Conservation (phyloP, 148 eudicot genomes). For the Rhododendron williamsianum region DNA sequence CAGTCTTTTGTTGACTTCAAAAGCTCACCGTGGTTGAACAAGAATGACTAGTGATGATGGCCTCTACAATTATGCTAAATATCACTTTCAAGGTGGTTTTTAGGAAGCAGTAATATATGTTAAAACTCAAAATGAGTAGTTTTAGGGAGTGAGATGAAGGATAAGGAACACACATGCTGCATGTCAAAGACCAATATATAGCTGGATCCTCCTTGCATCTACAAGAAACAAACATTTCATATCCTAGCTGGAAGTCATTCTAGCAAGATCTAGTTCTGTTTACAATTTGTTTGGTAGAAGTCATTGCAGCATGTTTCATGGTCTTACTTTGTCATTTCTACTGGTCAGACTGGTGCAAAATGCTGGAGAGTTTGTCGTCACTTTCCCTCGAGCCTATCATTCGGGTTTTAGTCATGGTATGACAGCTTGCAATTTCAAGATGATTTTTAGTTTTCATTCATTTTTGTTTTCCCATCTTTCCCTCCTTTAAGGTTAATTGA, state of each 20-base stretch:
- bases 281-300: neutral
- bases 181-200: neutral
- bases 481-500: neutral
- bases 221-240: neutral
- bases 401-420: slow-evolving; percentile 97
- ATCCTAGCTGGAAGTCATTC: neutral
- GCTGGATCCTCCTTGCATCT: neutral
- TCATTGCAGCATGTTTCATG: slow-evolving; percentile 1
- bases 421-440: slow-evolving; percentile 4
- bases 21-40: neutral
- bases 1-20: slow-evolving; percentile 1
- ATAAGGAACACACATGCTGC: neutral
- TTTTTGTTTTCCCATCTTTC: neutral
- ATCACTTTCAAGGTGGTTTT: slow-evolving; percentile 1
- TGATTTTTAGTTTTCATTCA: neutral
- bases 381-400: slow-evolving; percentile 98
- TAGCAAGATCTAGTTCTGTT: neutral
- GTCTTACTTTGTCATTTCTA: slow-evolving; percentile 19
- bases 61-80: neutral
- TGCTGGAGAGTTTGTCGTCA: slow-evolving; percentile 97
- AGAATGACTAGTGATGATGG: neutral
- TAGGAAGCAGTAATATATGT: neutral
- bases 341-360: slow-evolving; percentile 86
- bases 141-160: slow-evolving; percentile 7
- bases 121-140: neutral